Percentiles rank a stretch among this genome's conserved stretches.
Conservation (phyloP, 2,329 filamentous ascomycete genomes). For the Chrysoporthe puriensis region DNA sequence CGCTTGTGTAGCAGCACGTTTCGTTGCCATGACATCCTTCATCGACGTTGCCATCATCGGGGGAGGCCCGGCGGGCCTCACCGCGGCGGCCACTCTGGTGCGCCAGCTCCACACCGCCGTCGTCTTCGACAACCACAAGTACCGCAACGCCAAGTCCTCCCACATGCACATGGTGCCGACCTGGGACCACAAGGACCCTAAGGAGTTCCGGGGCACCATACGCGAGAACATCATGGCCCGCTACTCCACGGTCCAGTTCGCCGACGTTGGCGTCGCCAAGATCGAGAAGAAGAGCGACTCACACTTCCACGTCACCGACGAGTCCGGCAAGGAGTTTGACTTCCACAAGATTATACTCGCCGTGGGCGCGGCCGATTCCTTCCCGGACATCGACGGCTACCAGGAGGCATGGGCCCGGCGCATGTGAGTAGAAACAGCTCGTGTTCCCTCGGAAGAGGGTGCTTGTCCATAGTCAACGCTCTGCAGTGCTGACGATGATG, state of each 20-base stretch:
- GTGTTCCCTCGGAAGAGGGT: too few species aligned
- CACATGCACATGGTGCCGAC: slow-evolving; percentile 52
- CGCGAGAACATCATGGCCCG: too few species aligned
- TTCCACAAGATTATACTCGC: slow-evolving; percentile 56
- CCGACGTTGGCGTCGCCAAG: too few species aligned
- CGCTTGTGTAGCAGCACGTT: too few species aligned
- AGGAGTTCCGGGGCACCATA: slow-evolving; percentile 43
- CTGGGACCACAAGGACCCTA: slow-evolving; percentile 43
- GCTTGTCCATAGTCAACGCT: too few species aligned
- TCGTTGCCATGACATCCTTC: too few species aligned
- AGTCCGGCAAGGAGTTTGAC: too few species aligned
- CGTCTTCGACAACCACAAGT: slow-evolving; percentile 53
- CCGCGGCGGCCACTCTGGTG: slow-evolving; percentile 49
- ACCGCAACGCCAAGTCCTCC: slow-evolving; percentile 51
- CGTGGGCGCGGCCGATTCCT: slow-evolving; percentile 54
- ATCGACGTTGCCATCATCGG: too few species aligned
- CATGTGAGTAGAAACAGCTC: slow-evolving; percentile 33
- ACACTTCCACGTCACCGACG: too few species aligned
- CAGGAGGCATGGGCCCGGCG: slow-evolving; percentile 53
- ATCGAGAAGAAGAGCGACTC: too few species aligned
- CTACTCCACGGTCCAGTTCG: too few species aligned
- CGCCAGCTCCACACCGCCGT: slow-evolving; percentile 53
- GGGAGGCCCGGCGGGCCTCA: slow-evolving; percentile 52
- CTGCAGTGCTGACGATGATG: too few species aligned
- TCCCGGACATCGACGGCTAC: slow-evolving; percentile 57